Evolutionary conservation across 371 early-diverging fungal species (phyloP).

Genomic region (Mortierella sp.): DNA sequence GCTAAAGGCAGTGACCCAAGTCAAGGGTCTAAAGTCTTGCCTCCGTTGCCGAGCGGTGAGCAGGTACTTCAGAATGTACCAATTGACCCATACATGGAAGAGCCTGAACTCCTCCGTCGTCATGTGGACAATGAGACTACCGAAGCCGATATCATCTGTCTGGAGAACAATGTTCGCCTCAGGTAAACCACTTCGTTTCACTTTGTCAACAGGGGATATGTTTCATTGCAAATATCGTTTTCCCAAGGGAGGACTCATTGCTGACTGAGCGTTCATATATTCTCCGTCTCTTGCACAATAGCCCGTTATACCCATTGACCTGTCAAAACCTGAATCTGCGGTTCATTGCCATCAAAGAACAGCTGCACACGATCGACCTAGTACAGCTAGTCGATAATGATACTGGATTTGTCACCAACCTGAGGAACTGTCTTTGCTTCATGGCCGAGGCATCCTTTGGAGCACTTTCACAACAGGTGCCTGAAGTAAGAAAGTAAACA

Average conservation of each 20-base stretch:
- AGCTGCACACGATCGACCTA: slow-evolving; percentile 77
- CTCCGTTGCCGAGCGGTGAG: slow-evolving; percentile 63
- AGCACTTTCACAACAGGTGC: slow-evolving; percentile 48
- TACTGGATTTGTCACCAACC: slow-evolving; percentile 76
- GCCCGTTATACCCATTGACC: slow-evolving; percentile 78
- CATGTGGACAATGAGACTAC: slow-evolving; percentile 77
- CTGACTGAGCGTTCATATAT: not conserved
- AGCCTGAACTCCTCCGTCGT: slow-evolving; percentile 73
- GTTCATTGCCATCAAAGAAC: slow-evolving; percentile 84
- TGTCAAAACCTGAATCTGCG: slow-evolving; percentile 83
- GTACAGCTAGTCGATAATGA: slow-evolving; percentile 81
- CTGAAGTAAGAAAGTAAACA: slow-evolving; percentile 31
- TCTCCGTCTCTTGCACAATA: slow-evolving; percentile 30
- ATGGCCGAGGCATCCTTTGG: slow-evolving; percentile 61
- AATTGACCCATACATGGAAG: slow-evolving; percentile 76
- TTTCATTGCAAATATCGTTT: not conserved
- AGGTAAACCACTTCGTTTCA: slow-evolving; percentile 57
- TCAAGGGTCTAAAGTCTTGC: slow-evolving; percentile 59
- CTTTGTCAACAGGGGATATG: not conserved
- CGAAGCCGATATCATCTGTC: slow-evolving; percentile 80
- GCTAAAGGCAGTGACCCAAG: slow-evolving; percentile 56
- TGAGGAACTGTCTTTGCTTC: slow-evolving; percentile 66
- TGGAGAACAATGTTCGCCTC: slow-evolving; percentile 79
- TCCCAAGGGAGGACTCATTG: not conserved
- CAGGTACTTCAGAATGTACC: slow-evolving; percentile 61